Percentiles rank a stretch among this genome's conserved stretches.
phyloP scores from a whole-genome alignment of 1,284 basidiomycete species.

The Volvariella surrecta region DNA sequence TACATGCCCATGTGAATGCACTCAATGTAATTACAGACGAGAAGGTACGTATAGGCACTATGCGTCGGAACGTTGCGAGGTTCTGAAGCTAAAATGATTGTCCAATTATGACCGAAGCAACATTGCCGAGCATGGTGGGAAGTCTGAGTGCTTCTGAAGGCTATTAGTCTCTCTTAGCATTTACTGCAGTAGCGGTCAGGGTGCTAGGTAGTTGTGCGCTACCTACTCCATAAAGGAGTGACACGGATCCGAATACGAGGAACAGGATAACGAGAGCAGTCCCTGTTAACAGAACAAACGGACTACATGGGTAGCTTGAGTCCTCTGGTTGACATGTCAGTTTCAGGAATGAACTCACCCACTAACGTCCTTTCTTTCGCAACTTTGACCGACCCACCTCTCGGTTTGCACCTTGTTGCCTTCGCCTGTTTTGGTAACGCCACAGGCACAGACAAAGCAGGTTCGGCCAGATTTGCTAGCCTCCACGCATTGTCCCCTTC shows the following conservation, averaged over 20 bases:
- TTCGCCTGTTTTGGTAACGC: conserved; percentile 36
- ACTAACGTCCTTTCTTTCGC: conserved; percentile 72
- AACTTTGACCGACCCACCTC: conserved; percentile 64
- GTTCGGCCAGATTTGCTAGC: conserved; percentile 53
- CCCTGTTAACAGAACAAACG: conserved; percentile 66
- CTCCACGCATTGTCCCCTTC: conserved; percentile 56
- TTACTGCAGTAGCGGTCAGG: conserved; percentile 49
- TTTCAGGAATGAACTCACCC: conserved; percentile 37
- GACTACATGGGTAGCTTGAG: conserved; percentile 27
- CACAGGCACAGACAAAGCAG: conserved; percentile 70
- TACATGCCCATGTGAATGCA: too few species aligned
- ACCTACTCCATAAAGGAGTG: conserved; percentile 55
- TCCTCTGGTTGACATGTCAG: neutral
- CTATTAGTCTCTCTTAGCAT: conserved; percentile 42
- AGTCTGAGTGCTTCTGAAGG: neutral
- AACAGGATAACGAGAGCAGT: conserved; percentile 57
- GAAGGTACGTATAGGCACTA: too few species aligned
- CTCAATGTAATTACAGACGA: too few species aligned
- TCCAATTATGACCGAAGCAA: too few species aligned
- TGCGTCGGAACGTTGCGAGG: too few species aligned
- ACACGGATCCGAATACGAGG: conserved; percentile 58
- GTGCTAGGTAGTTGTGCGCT: conserved; percentile 60
- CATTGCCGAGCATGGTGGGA: neutral
- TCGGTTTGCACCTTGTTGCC: conserved; percentile 44
- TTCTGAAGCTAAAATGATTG: too few species aligned